These are phyloP conservation scores for Hypocrella siamensis DNA, from an alignment of 2,329 filamentous ascomycete genomes.

Conservation along the genomic window DNA sequence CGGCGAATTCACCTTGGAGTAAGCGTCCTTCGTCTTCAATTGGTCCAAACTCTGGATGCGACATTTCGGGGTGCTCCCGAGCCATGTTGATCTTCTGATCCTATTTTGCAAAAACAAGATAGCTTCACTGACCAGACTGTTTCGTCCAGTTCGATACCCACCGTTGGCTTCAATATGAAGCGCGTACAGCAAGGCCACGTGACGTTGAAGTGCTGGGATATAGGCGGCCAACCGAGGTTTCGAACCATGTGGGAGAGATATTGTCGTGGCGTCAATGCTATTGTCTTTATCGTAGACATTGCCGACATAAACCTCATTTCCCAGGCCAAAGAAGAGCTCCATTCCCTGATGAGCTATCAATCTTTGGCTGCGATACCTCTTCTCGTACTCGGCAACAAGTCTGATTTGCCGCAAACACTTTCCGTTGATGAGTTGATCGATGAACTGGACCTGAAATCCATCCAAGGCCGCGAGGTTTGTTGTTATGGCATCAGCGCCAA, in stretches of 20 bases:
- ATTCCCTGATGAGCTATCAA: constrained; percentile 71
- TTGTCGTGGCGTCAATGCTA: constrained; percentile 91
- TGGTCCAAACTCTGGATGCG: background rate
- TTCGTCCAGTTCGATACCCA: constrained; percentile 75
- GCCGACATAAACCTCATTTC: constrained; percentile 70
- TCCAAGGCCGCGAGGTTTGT: constrained; percentile 85
- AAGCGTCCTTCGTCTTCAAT: constrained; percentile 25
- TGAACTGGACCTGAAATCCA: constrained; percentile 72
- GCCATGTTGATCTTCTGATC: no score
- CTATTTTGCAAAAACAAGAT: no score
- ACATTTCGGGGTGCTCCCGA: no score
- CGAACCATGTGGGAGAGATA: constrained; percentile 99
- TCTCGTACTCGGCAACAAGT: constrained; percentile 93
- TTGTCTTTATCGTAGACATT: constrained; percentile 96
- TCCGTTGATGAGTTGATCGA: constrained; percentile 94
- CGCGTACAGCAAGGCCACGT: constrained; percentile 95
- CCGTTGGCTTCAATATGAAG: constrained; percentile 99
- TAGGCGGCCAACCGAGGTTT: constrained; percentile 92
- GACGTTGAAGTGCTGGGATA: constrained; percentile 97
- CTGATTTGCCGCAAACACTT: constrained; percentile 78
- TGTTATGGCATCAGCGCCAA: constrained; percentile 98
- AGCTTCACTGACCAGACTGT: constrained; percentile 20
- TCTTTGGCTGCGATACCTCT: constrained; percentile 81
- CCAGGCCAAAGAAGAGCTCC: constrained; percentile 81
- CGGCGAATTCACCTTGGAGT: constrained; percentile 98